phyloP scores from a whole-genome alignment of 495 filamentous ascomycete species.

The Cercophora newfieldiana region DNA sequence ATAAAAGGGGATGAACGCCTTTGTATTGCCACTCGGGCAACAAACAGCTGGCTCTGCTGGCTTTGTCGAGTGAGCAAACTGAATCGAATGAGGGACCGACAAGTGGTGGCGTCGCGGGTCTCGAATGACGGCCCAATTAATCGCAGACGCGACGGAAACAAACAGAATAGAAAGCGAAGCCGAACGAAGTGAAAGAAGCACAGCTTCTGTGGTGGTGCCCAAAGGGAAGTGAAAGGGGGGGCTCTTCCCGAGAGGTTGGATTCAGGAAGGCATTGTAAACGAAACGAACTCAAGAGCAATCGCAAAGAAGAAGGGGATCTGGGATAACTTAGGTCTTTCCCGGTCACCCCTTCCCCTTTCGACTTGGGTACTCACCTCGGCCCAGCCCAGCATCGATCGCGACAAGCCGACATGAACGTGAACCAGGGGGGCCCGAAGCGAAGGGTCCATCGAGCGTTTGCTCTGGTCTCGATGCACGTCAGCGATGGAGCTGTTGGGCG shows the following conservation, averaged over 20 bases:
- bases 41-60: background rate
- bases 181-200: slow-evolving; percentile 19
- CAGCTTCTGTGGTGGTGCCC: slow-evolving; percentile 16
- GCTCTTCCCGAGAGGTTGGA: background rate
- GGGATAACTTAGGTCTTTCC: slow-evolving; percentile 1
- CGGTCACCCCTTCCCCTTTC: background rate
- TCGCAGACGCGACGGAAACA: background rate
- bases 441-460: background rate
- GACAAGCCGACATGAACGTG: background rate
- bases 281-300: slow-evolving; percentile 3
- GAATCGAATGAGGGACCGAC: slow-evolving; percentile 8
- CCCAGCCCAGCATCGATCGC: background rate
- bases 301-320: background rate
- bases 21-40: too few relatives aligned
- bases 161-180: slow-evolving; percentile 3
- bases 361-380: background rate
- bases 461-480: background rate
- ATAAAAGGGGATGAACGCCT: background rate
- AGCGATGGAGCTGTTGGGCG: background rate
- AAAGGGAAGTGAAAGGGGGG: background rate
- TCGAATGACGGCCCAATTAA: slow-evolving; percentile 1
- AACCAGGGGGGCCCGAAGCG: background rate
- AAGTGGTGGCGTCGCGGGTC: slow-evolving; percentile 12
- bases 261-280: slow-evolving; percentile 2
- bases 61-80: background rate